Base-by-base conservation (phyloP, 306 rosid genomes). In the Fragaria iinumae region DNA sequence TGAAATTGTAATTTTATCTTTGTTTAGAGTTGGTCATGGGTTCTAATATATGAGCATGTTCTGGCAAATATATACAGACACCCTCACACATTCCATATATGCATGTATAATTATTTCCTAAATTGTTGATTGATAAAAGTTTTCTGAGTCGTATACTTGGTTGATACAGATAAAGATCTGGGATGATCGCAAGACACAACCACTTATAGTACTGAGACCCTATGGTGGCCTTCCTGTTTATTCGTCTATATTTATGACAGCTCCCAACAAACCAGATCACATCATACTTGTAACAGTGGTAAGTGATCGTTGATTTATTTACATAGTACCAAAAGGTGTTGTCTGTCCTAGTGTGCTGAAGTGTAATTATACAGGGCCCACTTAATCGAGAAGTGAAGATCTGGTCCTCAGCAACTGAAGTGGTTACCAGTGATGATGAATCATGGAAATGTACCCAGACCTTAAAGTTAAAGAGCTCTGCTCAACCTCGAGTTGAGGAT, bases 381-480 rank as follows among this genome's bases (percentile, higher is more conserved):
- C 91, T 85, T 47, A 96, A 96, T 80, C 90, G 94, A 74, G 99
- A 93, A 73, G 96, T 96, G 85, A 96, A 96, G 76, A 87, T 93
- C 71, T 96, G 98, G 99, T 84, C 92, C 60, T 91, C 96, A 1
- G 87, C 91, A 4, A 83, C 93, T 67, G 98, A 93, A 70, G 99
- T 96, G 68, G 94, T 96, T 72, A 93, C 98, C 39, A 87, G 98
- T 56, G 96, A 91, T 74, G 83, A 85, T 53, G 97, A 93, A 72
- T 86, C 90, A 67, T 93, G 99, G 99, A 93, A 91, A 78, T 92
- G 98, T 83, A 91, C 90, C 68, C 97, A 96, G 84, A 88, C 91
- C 11, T 80, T 93, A 82, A 96, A 93, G 73, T 83, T 96, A 79
- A 96, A 84, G 86, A 92, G 99, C 84, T 91, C 97, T 62, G 84